A percentile compares a stretch with the other conserved stretches of the same genome.
phyloP scores from a whole-genome alignment of 2,329 filamentous ascomycete species.

The Neopestalotiopsis sp. region DNA sequence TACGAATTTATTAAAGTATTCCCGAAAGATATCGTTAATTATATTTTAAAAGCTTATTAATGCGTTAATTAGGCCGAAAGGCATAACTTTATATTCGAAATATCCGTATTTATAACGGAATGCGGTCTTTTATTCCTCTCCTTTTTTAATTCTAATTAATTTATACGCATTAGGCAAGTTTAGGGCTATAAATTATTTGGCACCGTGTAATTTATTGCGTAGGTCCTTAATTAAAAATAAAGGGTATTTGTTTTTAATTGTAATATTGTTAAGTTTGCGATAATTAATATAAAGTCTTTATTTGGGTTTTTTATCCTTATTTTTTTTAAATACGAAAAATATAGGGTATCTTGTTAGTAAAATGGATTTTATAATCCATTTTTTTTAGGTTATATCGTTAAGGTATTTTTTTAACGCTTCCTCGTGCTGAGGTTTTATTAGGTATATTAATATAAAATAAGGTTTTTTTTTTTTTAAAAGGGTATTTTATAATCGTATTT shows the following conservation, averaged over 20 bases:
- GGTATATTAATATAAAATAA: not conserved
- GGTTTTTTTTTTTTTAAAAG: not conserved
- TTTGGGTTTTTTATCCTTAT: not conserved
- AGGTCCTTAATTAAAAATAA: constrained; percentile 6
- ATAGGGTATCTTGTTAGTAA: not conserved
- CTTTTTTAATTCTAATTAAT: constrained; percentile 24
- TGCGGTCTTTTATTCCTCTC: constrained; percentile 32
- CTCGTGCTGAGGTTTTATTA: not conserved
- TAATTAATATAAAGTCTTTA: constrained; percentile 4
- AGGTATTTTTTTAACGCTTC: not conserved
- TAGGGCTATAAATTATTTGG: not conserved
- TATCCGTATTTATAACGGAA: constrained; percentile 31
- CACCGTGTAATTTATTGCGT: not conserved
- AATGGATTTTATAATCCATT: not conserved
- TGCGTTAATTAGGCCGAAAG: constrained; percentile 30
- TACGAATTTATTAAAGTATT: constrained; percentile 13
- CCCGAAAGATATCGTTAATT: constrained; percentile 22
- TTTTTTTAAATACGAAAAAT: constrained; percentile 14
- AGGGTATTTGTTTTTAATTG: not conserved
- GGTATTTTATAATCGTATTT: constrained; percentile 2
- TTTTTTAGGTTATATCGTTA: not conserved
- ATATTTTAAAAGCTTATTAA: constrained; percentile 22
- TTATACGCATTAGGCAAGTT: constrained; percentile 16
- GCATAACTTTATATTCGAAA: constrained; percentile 36
- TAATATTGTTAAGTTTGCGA: not conserved